phyloP scores from a whole-genome alignment of 805 yeast genomes.

The Cyberlindnera americana region DNA sequence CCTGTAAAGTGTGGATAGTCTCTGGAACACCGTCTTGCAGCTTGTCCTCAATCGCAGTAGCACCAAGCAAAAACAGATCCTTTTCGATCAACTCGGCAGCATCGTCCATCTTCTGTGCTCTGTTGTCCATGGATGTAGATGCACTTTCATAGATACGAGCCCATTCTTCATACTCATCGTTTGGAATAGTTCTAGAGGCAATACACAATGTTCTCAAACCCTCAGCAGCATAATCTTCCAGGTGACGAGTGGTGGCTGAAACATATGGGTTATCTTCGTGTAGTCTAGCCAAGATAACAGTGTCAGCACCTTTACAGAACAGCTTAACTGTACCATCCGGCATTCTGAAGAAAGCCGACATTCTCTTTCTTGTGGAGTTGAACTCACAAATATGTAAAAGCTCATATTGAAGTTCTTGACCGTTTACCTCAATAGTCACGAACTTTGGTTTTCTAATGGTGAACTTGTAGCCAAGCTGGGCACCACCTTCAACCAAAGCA shows the following conservation, averaged over 20 bases:
- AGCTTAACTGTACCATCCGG: conserved; percentile 90
- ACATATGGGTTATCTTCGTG: conserved; percentile 72
- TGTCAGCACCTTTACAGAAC: conserved; percentile 97
- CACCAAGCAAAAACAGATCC: conserved; percentile 80
- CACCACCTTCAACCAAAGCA: conserved; percentile 96
- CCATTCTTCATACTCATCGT: conserved; percentile 77
- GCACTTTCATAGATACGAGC: conserved; percentile 65
- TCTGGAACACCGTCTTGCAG: conserved; percentile 98
- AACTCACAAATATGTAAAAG: conserved; percentile 90
- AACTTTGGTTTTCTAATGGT: conserved; percentile 81
- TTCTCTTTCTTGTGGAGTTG: conserved; percentile 95
- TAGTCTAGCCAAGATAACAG: conserved; percentile 87
- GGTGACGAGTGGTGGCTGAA: conserved; percentile 74
- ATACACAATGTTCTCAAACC: conserved; percentile 94
- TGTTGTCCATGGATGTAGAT: conserved; percentile 70
- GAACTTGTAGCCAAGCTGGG: conserved; percentile 80
- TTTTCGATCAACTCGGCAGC: conserved; percentile 88
- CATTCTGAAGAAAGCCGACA: conserved; percentile 91
- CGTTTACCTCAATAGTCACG: conserved; percentile 58
- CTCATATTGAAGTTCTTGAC: conserved; percentile 59
- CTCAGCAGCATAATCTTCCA: conserved; percentile 95
- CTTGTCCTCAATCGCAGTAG: conserved; percentile 98
- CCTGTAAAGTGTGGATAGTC: conserved; percentile 89
- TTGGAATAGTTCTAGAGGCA: conserved; percentile 77
- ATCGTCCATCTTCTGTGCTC: conserved; percentile 74